Conservation (phyloP, 2,329 filamentous ascomycete species). For the Aspergillus sp. region DNA sequence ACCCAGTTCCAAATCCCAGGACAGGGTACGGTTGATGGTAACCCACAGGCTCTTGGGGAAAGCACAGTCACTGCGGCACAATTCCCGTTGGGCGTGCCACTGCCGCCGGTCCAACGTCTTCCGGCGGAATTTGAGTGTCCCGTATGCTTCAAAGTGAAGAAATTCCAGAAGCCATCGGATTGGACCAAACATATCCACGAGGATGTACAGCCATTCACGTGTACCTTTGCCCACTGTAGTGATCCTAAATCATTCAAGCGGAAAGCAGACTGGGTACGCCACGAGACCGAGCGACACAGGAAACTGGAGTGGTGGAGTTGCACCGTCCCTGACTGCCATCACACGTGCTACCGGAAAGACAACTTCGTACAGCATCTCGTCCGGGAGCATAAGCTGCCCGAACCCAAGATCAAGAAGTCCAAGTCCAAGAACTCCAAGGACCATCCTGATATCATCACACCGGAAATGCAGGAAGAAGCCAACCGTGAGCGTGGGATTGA, state of each 20-base stretch:
- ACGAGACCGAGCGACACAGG: constrained; percentile 87
- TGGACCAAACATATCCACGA: constrained; percentile 97
- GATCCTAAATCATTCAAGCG: constrained; percentile 91
- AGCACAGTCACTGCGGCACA: constrained; percentile 65
- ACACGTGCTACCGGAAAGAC: constrained; percentile 80
- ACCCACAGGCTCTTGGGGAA: constrained; percentile 62
- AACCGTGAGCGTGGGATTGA: constrained; percentile 45
- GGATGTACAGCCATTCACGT: constrained; percentile 88
- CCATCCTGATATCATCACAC: constrained; percentile 36
- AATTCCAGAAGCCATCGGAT: constrained; percentile 84
- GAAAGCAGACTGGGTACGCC: constrained; percentile 92
- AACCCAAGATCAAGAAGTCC: constrained; percentile 71
- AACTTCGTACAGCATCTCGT: constrained; percentile 92
- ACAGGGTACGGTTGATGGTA: constrained; percentile 57
- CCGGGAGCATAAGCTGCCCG: constrained; percentile 79
- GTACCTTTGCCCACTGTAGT: constrained; percentile 76
- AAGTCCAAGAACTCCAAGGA: constrained; percentile 58
- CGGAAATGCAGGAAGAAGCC: constrained; percentile 19
- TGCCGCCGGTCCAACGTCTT: constrained; percentile 70
- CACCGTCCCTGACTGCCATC: constrained; percentile 72
- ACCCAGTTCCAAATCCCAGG: constrained; percentile 52
- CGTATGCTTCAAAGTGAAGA: constrained; percentile 79
- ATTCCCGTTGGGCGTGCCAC: constrained; percentile 75
- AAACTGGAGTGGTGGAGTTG: constrained; percentile 91
- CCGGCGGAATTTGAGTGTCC: constrained; percentile 89